These are phyloP conservation scores for Populus ilicifolia DNA, from an alignment of 345 rosid species.

Conservation along the genomic window DNA sequence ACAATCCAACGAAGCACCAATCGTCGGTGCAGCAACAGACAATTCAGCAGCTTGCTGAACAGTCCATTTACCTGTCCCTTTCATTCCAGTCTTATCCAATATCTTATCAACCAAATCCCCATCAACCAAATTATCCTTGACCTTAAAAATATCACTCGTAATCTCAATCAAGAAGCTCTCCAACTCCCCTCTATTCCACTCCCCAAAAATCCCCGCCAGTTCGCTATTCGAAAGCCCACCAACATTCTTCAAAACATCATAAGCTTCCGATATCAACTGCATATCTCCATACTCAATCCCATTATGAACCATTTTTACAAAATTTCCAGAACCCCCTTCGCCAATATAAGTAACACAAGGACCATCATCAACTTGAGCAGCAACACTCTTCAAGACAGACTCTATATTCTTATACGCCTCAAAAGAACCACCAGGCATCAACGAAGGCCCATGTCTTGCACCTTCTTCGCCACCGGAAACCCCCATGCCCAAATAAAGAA, in stretches of 20 bases:
- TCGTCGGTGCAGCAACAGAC: slow-evolving; percentile 95
- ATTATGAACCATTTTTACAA: slow-evolving; percentile 97
- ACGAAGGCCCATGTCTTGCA: slow-evolving; percentile 82
- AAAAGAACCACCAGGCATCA: slow-evolving; percentile 92
- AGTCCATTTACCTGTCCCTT: slow-evolving; percentile 98
- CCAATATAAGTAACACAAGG: slow-evolving; percentile 95
- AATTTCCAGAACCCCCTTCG: slow-evolving; percentile 95
- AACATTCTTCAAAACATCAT: slow-evolving; percentile 85
- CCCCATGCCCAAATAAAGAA: slow-evolving; percentile 90
- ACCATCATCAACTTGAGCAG: slow-evolving; percentile 97
- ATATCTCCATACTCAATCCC: slow-evolving; percentile 98
- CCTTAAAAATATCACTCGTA: slow-evolving; percentile 77
- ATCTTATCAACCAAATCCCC: slow-evolving; percentile 91
- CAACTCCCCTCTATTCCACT: slow-evolving; percentile 83
- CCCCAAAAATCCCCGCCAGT: slow-evolving; percentile 63
- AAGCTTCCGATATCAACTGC: slow-evolving; percentile 93
- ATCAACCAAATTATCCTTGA: slow-evolving; percentile 61
- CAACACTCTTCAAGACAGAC: slow-evolving; percentile 68
- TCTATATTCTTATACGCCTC: slow-evolving; percentile 69
- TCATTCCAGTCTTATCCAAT: slow-evolving; percentile 95
- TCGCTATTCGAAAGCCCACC: slow-evolving; percentile 69
- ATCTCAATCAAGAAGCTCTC: slow-evolving; percentile 93
- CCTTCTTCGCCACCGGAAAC: slow-evolving; percentile 98
- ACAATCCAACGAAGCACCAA: slow-evolving; percentile 90
- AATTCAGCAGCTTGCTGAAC: slow-evolving; percentile 98